Base-by-base conservation (phyloP, 2,329 filamentous ascomycete genomes). In the Colletotrichum camelliae region DNA sequence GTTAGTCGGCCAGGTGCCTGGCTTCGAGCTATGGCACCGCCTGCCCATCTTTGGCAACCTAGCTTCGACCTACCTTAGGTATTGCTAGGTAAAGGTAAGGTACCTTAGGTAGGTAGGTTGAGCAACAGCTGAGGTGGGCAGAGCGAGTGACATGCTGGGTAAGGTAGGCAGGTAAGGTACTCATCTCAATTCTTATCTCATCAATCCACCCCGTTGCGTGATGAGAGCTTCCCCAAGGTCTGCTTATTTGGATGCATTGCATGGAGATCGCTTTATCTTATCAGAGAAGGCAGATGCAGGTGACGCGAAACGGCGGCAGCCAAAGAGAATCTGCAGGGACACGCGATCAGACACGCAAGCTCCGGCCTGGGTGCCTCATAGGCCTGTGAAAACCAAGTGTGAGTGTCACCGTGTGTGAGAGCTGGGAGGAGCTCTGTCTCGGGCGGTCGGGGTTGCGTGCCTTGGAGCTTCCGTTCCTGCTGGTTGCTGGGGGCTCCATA, bases 261-360 rank as follows among this genome's bases (percentile, higher is more conserved):
- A 24, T 52, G 43, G 43, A 52, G 43, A 52, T 52, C 43, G 43
- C 43, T 52, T 24, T 52, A 52, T 52, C 43, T 52, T 52, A 52
- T 52, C 43, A n/a, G 21, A 27, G 27, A 24, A 35, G 27, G n/a
- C 39, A 39, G 39, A 16, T 27, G 52, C 12, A 33, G 52, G 58
- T 33, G 52, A 66, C 31, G 48, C 67, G 33, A 70, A 74, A 74
- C 67, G 61, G 60, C 61, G 15, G 43, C 27, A 43, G 55, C 24
- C n/a, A 43, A 37, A 24, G 31, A 31, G 66, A 64, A 70, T 33
- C 69, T 73, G 64, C 70, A 68, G 74, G 74, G 74, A 76, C 74
- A 76, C 74, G 74, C 74, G 74, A 76, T 76, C 74, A 74, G 74
- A 76, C 70, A 74, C 74, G 74, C 74, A 74, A 76, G 74, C 74